A percentile compares a stretch with the other conserved stretches of the same genome.
phyloP scores from a whole-genome alignment of 1,284 basidiomycete genomes.

The Puccinia brachypodii region DNA sequence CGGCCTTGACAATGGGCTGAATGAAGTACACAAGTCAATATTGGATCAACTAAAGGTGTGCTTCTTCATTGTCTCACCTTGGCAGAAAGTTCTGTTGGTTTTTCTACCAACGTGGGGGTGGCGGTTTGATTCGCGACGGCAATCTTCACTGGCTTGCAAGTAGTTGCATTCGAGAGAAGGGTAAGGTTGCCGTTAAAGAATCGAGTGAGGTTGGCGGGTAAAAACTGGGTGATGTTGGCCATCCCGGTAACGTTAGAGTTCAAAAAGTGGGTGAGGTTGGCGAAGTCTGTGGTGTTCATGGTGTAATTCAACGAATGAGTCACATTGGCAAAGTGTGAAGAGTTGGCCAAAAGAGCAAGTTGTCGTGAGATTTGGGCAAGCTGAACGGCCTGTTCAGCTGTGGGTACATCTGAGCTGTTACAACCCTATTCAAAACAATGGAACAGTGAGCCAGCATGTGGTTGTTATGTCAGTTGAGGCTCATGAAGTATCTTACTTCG shows the following conservation, averaged over 20 bases:
- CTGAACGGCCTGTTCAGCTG: background rate
- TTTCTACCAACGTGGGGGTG: background rate
- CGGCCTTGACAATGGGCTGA: background rate
- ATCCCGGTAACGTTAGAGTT: background rate
- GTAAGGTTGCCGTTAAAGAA: background rate
- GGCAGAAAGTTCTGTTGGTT: background rate
- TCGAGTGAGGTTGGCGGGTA: constrained; percentile 22
- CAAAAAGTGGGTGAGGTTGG: background rate
- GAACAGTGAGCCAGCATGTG: background rate
- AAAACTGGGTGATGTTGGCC: constrained; percentile 5
- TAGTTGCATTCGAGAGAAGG: background rate
- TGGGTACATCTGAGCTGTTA: background rate
- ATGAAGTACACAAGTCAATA: background rate
- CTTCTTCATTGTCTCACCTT: background rate
- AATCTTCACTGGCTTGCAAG: background rate
- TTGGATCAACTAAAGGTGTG: background rate
- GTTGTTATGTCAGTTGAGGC: background rate
- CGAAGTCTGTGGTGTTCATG: background rate
- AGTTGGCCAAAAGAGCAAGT: background rate
- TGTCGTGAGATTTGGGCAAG: background rate
- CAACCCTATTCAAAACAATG: background rate
- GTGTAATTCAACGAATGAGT: background rate
- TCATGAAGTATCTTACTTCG: background rate
- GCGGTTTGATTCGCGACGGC: background rate
- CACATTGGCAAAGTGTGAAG: background rate